Evolutionary conservation across 2,329 filamentous ascomycete species (phyloP), one percentile per base, ranked within the genome.

Genomic region (Colletotrichum paranaense): DNA sequence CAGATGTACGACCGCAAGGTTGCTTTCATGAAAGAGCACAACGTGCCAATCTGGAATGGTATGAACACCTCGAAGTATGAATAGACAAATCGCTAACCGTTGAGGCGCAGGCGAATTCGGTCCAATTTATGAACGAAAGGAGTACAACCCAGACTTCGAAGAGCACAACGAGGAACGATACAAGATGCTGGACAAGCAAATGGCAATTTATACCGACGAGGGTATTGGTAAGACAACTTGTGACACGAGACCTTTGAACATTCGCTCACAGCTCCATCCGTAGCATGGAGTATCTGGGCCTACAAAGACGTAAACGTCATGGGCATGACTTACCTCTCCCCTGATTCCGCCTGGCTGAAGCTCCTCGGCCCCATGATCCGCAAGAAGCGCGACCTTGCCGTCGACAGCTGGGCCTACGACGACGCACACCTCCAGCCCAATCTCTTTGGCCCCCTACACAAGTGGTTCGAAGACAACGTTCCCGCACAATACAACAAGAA

Each of bases 221-320:
- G 63, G 72, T 19, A 72, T 75, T 12, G 74, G 74, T 68, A 35
- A 53, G 70, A 42, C 14, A 7, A 42, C 38, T 60, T 22, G 5
- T 1, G 2, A 22, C 49, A 14, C 3, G 1, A 16, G 1, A 4
- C 5, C 9, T 8, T 3, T 26, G 14, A 19, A 16, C 11, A 5
- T 16, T 7, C 7, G 12, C 60, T 66, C 16, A 80, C 35, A 75
- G 68, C 2, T 68, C 2, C 1, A 16, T 2, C n/a, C 72, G 0
- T 16, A 74, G 72, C 72, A n/a, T 80, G 82, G 56, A 72, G 68
- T 19, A 90, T 90, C 74, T 88, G 86, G 86, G 78, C 86, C 1
- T 88, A 87, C 78, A 88, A 88, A 75, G 86, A 88, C 72, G 86
- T 88, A 72, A 86, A 87, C 1, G 81, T 86, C 22, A 87, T 88